Percentiles rank a stretch among this genome's conserved stretches.
Evolutionary conservation across 2,329 filamentous ascomycete species (phyloP).

Genomic region (Teratosphaeria viscida): DNA sequence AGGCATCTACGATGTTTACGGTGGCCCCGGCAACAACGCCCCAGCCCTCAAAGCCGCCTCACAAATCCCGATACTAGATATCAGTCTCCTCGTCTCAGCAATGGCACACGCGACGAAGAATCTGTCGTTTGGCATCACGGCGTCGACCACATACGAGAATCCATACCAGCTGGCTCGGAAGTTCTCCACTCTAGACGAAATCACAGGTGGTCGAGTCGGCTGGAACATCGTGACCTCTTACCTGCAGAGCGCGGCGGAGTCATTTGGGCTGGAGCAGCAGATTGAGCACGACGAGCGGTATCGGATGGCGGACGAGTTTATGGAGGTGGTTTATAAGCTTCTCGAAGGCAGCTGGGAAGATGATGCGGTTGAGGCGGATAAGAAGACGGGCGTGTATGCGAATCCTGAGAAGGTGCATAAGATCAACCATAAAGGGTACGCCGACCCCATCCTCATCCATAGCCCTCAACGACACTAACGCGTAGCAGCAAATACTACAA

Average conservation of each 20-base stretch:
- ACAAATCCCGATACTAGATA: slow-evolving; percentile 58
- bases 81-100: slow-evolving; percentile 29
- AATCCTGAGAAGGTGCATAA: slow-evolving; percentile 49
- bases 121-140: slow-evolving; percentile 52
- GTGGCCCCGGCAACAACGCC: slow-evolving; percentile 17
- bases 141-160: slow-evolving; percentile 52
- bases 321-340: slow-evolving; percentile 49
- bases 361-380: slow-evolving; percentile 47
- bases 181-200: slow-evolving; percentile 52
- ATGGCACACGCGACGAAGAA: slow-evolving; percentile 51
- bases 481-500: slow-evolving; percentile 31
- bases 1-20: slow-evolving; percentile 38
- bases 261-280: slow-evolving; percentile 44
- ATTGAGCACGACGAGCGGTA: slow-evolving; percentile 48
- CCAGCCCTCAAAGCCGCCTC: slow-evolving; percentile 51
- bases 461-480: slow-evolving; percentile 37
- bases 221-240: slow-evolving; percentile 60
- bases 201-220: slow-evolving; percentile 50
- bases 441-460: slow-evolving; percentile 28
- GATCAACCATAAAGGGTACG: slow-evolving; percentile 51
- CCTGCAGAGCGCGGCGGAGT: slow-evolving; percentile 54
- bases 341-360: slow-evolving; percentile 46
- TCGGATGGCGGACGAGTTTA: slow-evolving; percentile 51
- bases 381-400: slow-evolving; percentile 45
- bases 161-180: slow-evolving; percentile 53